These are phyloP conservation scores for Gynochthodes officinalis DNA, from an alignment of 257 asterid genomes.

Conservation along the genomic window DNA sequence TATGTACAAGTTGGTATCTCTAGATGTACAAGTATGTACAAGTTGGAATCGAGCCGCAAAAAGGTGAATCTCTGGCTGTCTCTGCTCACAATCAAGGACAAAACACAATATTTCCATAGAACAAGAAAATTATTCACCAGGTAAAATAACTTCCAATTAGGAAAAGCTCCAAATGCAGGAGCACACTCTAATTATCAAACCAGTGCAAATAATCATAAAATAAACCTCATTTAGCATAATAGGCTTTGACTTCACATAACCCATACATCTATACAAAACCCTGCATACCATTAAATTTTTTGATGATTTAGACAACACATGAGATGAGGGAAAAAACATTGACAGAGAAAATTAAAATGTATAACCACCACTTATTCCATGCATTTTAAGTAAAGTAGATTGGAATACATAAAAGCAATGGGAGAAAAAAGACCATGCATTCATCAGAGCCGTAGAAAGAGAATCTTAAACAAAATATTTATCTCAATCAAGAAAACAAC, in stretches of 20 bases:
- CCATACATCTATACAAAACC: not conserved
- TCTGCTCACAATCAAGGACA: slow-evolving; percentile 41
- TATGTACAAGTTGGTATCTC: slow-evolving; percentile 90
- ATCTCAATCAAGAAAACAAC: not conserved
- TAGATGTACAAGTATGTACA: too few relatives aligned
- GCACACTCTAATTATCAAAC: too few relatives aligned
- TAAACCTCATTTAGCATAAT: not conserved
- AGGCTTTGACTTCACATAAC: not conserved
- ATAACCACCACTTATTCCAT: not conserved
- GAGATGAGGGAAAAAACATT: not conserved
- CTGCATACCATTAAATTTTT: not conserved
- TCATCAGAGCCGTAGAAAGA: too few relatives aligned
- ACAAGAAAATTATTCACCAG: not conserved
- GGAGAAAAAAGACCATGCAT: not conserved
- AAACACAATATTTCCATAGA: not conserved
- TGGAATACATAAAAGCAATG: not conserved
- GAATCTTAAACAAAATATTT: too few relatives aligned
- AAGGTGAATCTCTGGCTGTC: slow-evolving; percentile 96
- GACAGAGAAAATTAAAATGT: too few relatives aligned
- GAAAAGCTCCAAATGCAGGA: too few relatives aligned
- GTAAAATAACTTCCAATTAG: not conserved
- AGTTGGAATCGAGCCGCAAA: slow-evolving; percentile 89
- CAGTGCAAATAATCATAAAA: not conserved
- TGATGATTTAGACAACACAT: not conserved
- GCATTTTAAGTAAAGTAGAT: not conserved